Evolutionary conservation across 306 rosid genomes (phyloP), one percentile per base, ranked within the genome.

Genomic region (Quercus suber): DNA sequence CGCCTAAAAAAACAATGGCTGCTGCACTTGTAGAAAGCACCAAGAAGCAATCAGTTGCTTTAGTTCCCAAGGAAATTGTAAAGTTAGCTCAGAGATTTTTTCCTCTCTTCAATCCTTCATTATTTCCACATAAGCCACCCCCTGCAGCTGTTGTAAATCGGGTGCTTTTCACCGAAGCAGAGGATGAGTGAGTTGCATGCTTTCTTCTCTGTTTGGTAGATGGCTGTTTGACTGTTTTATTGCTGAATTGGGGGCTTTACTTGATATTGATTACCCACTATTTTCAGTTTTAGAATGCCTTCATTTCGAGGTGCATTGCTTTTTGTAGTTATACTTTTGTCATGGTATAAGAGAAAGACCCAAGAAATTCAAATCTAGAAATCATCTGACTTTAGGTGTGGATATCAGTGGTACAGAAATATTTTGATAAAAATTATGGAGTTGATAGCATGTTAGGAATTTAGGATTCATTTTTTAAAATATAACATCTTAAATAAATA

Each of bases 91-190:
- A 83, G 78, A 89, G 86, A 55, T 91, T 96, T 84, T 84, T 88
- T 18, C 90, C 94, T 77, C 60, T 91, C 84, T 93, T 91, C 82
- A 91, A 93, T 84, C 97, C 94, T 25, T 87, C 89, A 80, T 88
- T 96, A 81, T 96, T 89, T 86, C 98, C 99, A 21, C 98, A 89
- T 70, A 91, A 91, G 88, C 89, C 99, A 86, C 99, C 98, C 68
- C 83, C 87, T 4, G 86, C 96, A 65, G 90, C 93, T 19, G 91
- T 89, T 73, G 91, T 88, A 75, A 93, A 89, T 69, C 86, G 98
- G 86, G 84, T 93, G 58, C 99, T 95, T 79, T 95, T 93, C 84
- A 95, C 99, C 9, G 98, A 96, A 85, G 87, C 97, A 60, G 99
- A 96, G 89, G 98, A 96, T 69, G 98, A 88, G 99, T 96, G 85